These are phyloP conservation scores for Gossypium trilobum DNA, from an alignment of 441 rosid genomes.

Conservation along the genomic window DNA sequence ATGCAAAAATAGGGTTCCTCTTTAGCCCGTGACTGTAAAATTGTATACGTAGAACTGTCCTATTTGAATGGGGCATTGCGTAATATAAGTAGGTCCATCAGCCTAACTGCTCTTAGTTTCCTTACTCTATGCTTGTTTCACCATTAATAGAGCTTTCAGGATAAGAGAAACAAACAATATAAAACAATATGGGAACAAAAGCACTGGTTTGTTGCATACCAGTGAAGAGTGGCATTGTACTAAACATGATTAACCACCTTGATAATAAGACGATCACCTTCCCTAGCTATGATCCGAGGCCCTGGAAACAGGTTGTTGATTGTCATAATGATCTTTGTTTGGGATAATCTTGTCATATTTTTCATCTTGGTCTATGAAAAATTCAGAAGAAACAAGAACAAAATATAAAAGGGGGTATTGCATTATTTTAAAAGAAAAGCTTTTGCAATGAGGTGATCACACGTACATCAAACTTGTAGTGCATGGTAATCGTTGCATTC, in stretches of 20 bases:
- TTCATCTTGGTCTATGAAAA: constrained; percentile 20
- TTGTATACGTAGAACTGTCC: constrained; percentile 48
- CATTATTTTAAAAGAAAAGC: too few relatives aligned
- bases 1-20: constrained; percentile 69
- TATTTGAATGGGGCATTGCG: constrained; percentile 64
- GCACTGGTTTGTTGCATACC: constrained; percentile 8
- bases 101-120: constrained; percentile 57
- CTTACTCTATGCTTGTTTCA: constrained; percentile 50
- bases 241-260: constrained; percentile 28
- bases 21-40: constrained; percentile 53
- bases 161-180: background rate
- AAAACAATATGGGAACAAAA: background rate
- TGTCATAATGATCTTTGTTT: constrained; percentile 29
- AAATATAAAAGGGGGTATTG: background rate
- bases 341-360: constrained; percentile 27
- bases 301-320: constrained; percentile 30
- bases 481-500: constrained; percentile 31
- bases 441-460: background rate
- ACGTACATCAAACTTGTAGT: constrained; percentile 30
- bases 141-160: background rate
- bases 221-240: constrained; percentile 26
- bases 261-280: constrained; percentile 27
- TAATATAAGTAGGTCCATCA: constrained; percentile 59
- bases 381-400: background rate
- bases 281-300: constrained; percentile 25